Percentiles rank a stretch among this genome's conserved stretches.
These are phyloP conservation scores for Mayamaea pseudoterrestris DNA, from an alignment of 108 stramenopile species.

Conservation along the genomic window DNA sequence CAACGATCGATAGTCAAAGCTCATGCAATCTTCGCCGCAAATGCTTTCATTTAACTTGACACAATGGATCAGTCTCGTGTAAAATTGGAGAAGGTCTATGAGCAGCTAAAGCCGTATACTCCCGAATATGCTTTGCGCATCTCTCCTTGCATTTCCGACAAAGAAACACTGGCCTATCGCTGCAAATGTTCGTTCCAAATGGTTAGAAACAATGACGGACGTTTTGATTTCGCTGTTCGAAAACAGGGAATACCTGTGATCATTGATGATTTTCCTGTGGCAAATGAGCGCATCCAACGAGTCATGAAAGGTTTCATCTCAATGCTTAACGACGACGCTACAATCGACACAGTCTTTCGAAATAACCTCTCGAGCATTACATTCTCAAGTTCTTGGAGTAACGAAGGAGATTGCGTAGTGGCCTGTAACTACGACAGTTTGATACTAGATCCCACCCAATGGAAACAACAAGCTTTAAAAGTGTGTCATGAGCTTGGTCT, in stretches of 20 bases:
- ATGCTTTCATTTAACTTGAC: too few species aligned
- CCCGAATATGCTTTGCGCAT: background rate
- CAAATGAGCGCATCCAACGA: slow-evolving; percentile 37
- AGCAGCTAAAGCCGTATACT: background rate
- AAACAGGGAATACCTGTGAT: slow-evolving; percentile 21
- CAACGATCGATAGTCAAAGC: too few species aligned
- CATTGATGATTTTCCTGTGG: slow-evolving; percentile 41
- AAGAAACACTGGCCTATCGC: slow-evolving; percentile 42
- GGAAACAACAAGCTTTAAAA: slow-evolving; percentile 25
- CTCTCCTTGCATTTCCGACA: slow-evolving; percentile 11
- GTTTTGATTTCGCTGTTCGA: slow-evolving; percentile 36
- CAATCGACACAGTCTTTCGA: too few species aligned
- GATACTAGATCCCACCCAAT: slow-evolving; percentile 12
- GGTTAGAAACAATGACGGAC: slow-evolving; percentile 6
- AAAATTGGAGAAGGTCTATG: too few species aligned
- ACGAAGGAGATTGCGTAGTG: slow-evolving; percentile 25
- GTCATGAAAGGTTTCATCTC: slow-evolving; percentile 38
- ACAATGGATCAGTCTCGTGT: too few species aligned
- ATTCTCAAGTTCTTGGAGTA: slow-evolving; percentile 52
- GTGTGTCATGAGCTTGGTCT: slow-evolving; percentile 20
- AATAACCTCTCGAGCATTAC: slow-evolving; percentile 48
- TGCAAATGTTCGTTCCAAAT: slow-evolving; percentile 61
- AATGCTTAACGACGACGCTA: slow-evolving; percentile 6
- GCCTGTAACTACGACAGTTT: slow-evolving; percentile 47
- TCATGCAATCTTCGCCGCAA: too few species aligned